phyloP scores from a whole-genome alignment of 116 monocot genomes.

The Iris pallida region DNA sequence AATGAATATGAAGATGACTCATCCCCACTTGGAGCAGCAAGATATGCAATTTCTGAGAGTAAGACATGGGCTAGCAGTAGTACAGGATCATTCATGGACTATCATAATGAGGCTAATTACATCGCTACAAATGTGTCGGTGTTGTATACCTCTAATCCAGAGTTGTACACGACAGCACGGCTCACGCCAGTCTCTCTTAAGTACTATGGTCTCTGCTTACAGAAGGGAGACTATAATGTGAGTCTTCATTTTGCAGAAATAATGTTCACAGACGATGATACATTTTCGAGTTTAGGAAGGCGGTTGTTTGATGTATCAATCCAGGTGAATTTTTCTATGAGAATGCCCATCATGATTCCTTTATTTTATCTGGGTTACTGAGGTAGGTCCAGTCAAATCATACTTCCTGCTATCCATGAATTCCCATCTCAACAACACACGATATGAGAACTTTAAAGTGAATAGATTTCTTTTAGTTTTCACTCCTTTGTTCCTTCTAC shows the following conservation, averaged over 20 bases:
- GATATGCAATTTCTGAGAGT: conserved; percentile 18
- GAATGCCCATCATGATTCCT: neutral
- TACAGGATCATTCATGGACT: conserved; percentile 56
- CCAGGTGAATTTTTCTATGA: conserved; percentile 26
- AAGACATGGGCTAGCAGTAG: conserved; percentile 78
- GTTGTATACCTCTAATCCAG: conserved; percentile 34
- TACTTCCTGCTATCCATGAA: no score
- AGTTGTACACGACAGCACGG: conserved; percentile 35
- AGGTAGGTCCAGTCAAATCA: no score
- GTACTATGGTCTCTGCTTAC: conserved; percentile 44
- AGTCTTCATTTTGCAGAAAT: conserved; percentile 45
- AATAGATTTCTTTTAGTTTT: no score
- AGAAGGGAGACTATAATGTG: conserved; percentile 29
- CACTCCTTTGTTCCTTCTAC: no score
- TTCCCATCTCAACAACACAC: no score
- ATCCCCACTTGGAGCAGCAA: conserved; percentile 29
- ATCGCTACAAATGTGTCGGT: conserved; percentile 37
- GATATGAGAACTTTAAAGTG: no score
- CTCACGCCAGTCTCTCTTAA: conserved; percentile 30
- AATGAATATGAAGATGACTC: conserved; percentile 56
- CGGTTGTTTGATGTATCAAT: conserved; percentile 49
- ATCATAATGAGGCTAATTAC: conserved; percentile 23
- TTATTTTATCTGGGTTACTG: no score
- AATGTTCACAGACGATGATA: conserved; percentile 25
- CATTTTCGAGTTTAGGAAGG: conserved; percentile 29